Conservation (phyloP, 2,329 filamentous ascomycete genomes). For the Botrytis sinoallii region DNA sequence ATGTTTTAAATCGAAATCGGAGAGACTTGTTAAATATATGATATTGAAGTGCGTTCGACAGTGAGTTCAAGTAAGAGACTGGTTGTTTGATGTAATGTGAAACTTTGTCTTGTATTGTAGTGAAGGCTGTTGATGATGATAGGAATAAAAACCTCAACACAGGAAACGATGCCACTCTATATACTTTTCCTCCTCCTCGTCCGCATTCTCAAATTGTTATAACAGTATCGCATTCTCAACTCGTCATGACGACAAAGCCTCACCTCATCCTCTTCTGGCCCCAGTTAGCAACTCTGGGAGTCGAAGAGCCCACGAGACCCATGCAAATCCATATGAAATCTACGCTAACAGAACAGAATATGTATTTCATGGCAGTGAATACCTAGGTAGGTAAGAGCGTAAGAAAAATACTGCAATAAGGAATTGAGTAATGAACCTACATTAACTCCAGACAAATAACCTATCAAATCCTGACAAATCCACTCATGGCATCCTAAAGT, state of each 20-base stretch:
- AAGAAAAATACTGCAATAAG: not conserved
- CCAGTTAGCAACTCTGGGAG: not conserved
- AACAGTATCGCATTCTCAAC: not conserved
- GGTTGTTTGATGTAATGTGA: not conserved
- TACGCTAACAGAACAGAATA: not conserved
- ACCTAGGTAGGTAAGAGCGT: not conserved
- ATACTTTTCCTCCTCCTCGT: not conserved
- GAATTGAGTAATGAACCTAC: not conserved
- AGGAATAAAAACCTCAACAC: not conserved
- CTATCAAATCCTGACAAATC: conserved; percentile 18
- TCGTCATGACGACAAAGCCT: conserved; percentile 18
- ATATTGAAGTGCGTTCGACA: not conserved
- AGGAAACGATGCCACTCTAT: conserved; percentile 13
- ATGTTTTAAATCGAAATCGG: not conserved
- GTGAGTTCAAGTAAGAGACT: not conserved
- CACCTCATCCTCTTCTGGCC: conserved; percentile 17
- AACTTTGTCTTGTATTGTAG: not conserved
- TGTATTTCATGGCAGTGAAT: not conserved
- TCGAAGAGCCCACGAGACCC: not conserved
- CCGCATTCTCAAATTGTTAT: not conserved
- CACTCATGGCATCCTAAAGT: not conserved
- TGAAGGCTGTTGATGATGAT: conserved; percentile 5
- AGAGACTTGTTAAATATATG: not conserved
- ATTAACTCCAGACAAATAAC: not conserved
- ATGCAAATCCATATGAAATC: not conserved